phyloP scores from a whole-genome alignment of 73 alveolate species.

The Paramecium sexaurelia region DNA sequence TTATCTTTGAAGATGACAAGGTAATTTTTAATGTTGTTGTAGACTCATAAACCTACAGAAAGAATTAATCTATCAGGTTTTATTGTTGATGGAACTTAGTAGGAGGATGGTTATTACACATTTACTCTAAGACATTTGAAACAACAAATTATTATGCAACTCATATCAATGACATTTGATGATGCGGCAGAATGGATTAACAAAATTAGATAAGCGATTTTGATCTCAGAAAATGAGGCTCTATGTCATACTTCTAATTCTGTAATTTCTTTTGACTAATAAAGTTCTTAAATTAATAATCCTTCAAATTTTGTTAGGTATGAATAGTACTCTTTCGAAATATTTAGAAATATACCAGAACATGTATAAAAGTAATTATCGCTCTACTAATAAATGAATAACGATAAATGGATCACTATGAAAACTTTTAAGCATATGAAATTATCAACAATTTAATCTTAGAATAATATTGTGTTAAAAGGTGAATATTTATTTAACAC shows the following conservation, averaged over 20 bases:
- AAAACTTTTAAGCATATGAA: background rate
- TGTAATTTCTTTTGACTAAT: background rate
- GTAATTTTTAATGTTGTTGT: background rate
- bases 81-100: background rate
- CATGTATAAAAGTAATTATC: background rate
- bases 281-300: background rate
- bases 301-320: background rate
- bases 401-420: background rate
- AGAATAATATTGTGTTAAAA: background rate
- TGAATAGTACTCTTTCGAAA: background rate
- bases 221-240: constrained; percentile 2
- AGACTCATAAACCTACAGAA: background rate
- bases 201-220: background rate
- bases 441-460: background rate
- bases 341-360: background rate
- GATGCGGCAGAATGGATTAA: constrained; percentile 19
- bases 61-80: background rate
- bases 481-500: background rate
- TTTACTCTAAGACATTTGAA: background rate
- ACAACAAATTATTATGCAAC: background rate
- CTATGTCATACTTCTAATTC: background rate
- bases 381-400: background rate
- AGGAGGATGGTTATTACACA: background rate
- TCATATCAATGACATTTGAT: background rate
- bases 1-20: constrained; percentile 24